Evolutionary conservation across 768 basidiomycete species (phyloP).

Genomic region (Tylopilus plumbeoviolaceoides): DNA sequence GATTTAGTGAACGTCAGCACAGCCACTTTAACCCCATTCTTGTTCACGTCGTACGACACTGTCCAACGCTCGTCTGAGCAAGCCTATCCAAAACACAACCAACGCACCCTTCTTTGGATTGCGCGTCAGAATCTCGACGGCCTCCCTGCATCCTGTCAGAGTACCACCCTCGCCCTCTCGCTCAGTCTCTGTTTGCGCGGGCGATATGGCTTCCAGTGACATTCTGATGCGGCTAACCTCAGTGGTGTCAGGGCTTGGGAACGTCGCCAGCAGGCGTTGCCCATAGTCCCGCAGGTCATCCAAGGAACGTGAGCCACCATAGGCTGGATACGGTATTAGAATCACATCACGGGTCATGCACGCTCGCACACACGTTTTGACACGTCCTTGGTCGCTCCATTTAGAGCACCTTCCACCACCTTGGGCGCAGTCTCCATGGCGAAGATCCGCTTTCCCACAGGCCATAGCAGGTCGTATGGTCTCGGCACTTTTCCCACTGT

Average conservation of each 20-base stretch:
- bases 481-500: constrained; percentile 51
- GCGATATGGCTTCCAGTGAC: constrained; percentile 24
- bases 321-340: constrained; percentile 11
- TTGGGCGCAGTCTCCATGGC: constrained; percentile 27
- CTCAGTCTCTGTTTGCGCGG: constrained; percentile 23
- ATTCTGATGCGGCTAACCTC: constrained; percentile 24
- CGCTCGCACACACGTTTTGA: constrained; percentile 15
- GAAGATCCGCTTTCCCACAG: constrained; percentile 45
- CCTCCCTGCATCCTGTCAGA: constrained; percentile 66
- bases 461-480: constrained; percentile 85
- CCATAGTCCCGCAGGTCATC: constrained; percentile 54
- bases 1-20: constrained; percentile 89
- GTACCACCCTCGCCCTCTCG: constrained; percentile 41
- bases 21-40: constrained; percentile 87
- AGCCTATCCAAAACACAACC: neutral
- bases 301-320: constrained; percentile 26
- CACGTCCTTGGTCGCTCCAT: constrained; percentile 3
- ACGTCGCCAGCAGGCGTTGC: constrained; percentile 43
- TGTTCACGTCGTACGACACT: constrained; percentile 95
- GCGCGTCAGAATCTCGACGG: constrained; percentile 86
- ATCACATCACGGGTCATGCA: neutral
- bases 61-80: neutral
- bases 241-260: constrained; percentile 33
- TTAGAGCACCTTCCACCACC: constrained; percentile 22
- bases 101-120: constrained; percentile 81